Evolutionary conservation across 306 rosid species (phyloP).

Genomic region (Inga leiocalycina): DNA sequence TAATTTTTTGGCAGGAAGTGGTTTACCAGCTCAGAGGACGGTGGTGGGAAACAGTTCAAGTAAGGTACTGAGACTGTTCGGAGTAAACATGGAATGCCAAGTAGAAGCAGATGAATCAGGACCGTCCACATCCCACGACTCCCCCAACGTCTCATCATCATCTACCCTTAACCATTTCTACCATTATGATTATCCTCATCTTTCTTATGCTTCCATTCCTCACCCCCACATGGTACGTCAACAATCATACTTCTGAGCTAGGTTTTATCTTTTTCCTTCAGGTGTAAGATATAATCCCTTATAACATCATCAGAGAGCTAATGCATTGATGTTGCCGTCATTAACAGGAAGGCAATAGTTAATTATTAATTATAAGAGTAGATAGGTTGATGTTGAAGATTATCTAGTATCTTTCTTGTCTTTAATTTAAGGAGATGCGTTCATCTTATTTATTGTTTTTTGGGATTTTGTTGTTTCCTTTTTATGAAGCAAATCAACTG

Average conservation of each 20-base stretch:
- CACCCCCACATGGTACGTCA: slow-evolving; percentile 69
- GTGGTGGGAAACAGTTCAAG: slow-evolving; percentile 47
- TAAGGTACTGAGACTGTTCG: slow-evolving; percentile 82
- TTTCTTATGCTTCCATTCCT: slow-evolving; percentile 41
- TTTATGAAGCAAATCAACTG: slow-evolving; percentile 44
- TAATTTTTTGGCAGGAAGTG: slow-evolving; percentile 42
- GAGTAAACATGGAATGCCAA: slow-evolving; percentile 94
- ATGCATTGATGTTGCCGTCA: slow-evolving; percentile 9
- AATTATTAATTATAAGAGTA: slow-evolving; percentile 25
- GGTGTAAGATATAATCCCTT: slow-evolving; percentile 28
- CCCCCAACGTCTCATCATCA: slow-evolving; percentile 42
- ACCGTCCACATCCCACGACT: slow-evolving; percentile 46
- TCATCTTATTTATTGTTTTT: slow-evolving; percentile 39
- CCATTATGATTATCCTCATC: slow-evolving; percentile 38
- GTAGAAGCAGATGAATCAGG: slow-evolving; percentile 43
- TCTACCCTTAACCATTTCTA: slow-evolving; percentile 40
- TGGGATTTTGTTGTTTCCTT: slow-evolving; percentile 51
- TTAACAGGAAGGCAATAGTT: slow-evolving; percentile 28
- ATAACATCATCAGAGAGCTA: slow-evolving; percentile 8
- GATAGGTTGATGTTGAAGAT: slow-evolving; percentile 43
- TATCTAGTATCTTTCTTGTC: slow-evolving; percentile 48
- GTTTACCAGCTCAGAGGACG: slow-evolving; percentile 46
- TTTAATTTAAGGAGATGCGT: slow-evolving; percentile 43
- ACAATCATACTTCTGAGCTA: slow-evolving; percentile 36
- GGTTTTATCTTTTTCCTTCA: slow-evolving; percentile 9